Base-by-base conservation (phyloP, 139 green algal genomes). In the Eudorina sp. region DNA sequence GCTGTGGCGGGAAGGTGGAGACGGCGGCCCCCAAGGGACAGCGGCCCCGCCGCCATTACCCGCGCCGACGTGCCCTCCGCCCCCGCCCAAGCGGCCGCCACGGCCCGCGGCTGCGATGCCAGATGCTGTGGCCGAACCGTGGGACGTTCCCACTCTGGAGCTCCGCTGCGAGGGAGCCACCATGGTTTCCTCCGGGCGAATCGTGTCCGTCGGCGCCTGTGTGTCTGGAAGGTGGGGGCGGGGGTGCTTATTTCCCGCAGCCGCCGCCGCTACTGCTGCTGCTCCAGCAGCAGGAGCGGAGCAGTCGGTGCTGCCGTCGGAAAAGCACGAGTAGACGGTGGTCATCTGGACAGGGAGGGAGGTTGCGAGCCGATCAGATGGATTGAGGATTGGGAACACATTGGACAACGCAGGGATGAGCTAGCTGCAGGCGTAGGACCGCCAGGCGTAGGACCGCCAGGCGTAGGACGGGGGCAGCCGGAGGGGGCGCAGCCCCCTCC, bases 241-340 rank as follows among this genome's bases (percentile, higher is more conserved):
- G 48, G 48, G 48, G 48, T 55, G 13, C 11, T 55, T 55, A 66
- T 11, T 66, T 66, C 55, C 55, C 58, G 11, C 58, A 34, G 23
- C 58, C n/a, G 58, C 58, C n/a, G 58, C 6, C 58, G 58, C 14
- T 13, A 6, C 58, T 69, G 58, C 62, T 72, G 16, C 62, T 72
- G 62, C 19, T 72, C 27, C 62, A 16, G 62, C 62, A 19, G 68
- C 38, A 18, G 68, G 36, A 18, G 31, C 9, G 38, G 11, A 11
- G 27, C 23, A 25, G n/a, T 31, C 62, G 62, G n/a, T 31, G 3
- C 19, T 11, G 62, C 62, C 62, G 21, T 72, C 62, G 18, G 58
- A 41, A 8, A 80, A 13, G 45, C 72, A 80, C 23, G 72, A 60
- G 23, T 80, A 80, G 5, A 55, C 25, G 41, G 72, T 80, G 72